Evolutionary conservation across 495 filamentous ascomycete species (phyloP).

Genomic region (Haplographium delicatum): DNA sequence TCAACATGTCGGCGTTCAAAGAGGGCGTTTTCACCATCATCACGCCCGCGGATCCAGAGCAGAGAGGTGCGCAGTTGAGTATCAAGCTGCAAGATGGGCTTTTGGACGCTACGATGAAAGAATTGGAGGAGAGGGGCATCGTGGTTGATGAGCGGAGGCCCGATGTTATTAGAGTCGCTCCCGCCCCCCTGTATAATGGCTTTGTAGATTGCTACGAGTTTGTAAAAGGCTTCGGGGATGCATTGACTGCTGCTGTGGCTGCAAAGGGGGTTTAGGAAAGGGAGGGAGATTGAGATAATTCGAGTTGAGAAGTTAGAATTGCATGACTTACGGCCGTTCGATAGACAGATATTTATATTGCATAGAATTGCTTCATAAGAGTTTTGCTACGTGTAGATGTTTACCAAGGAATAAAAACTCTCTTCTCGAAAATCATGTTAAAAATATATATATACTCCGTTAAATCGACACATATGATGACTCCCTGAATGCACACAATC

Average conservation of each 20-base stretch:
- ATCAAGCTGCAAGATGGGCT: constrained; percentile 61
- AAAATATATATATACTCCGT: too few relatives aligned
- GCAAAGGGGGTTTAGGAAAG: constrained; percentile 3
- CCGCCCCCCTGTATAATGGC: constrained; percentile 83
- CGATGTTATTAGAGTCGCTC: constrained; percentile 88
- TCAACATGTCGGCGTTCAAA: constrained; percentile 34
- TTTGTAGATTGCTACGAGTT: constrained; percentile 78
- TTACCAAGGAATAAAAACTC: too few relatives aligned
- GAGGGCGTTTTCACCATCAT: constrained; percentile 61
- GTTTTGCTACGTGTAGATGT: too few relatives aligned
- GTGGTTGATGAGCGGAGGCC: constrained; percentile 87
- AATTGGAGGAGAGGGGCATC: constrained; percentile 62
- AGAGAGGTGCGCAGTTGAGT: constrained; percentile 85
- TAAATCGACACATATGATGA: too few relatives aligned
- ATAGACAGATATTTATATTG: too few relatives aligned
- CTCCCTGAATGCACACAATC: too few relatives aligned
- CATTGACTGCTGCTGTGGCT: constrained; percentile 33
- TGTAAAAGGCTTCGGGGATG: constrained; percentile 54
- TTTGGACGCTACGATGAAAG: constrained; percentile 62
- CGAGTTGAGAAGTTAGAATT: constrained; percentile 7
- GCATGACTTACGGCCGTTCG: too few relatives aligned
- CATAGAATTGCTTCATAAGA: too few relatives aligned
- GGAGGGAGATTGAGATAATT: constrained; percentile 8
- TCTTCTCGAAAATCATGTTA: too few relatives aligned
- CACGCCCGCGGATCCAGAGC: constrained; percentile 65